Conservation (phyloP, 176 grass and related monocot species). For the Luzula sylvatica region DNA sequence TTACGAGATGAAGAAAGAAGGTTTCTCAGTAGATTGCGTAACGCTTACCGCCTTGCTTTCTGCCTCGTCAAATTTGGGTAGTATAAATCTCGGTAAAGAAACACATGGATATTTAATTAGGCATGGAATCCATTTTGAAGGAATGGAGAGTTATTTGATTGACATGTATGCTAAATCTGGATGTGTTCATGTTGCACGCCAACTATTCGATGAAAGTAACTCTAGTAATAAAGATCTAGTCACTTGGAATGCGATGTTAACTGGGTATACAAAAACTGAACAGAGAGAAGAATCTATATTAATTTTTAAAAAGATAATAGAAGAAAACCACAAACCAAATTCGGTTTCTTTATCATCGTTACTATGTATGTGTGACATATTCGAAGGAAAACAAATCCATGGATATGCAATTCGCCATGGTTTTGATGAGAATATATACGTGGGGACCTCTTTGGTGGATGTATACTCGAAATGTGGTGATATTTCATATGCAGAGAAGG, state of each 20-base stretch:
- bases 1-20: conserved; percentile 75
- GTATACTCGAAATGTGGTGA: conserved; percentile 80
- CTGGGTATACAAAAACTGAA: conserved; percentile 53
- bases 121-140: conserved; percentile 48
- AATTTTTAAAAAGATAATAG: conserved; percentile 52
- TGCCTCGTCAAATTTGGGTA: conserved; percentile 66
- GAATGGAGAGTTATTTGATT: conserved; percentile 88
- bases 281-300: conserved; percentile 43
- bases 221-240: conserved; percentile 46
- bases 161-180: conserved; percentile 94
- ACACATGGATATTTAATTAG: conserved; percentile 70
- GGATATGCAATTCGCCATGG: conserved; percentile 41
- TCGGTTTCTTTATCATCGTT: conserved; percentile 65
- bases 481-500: conserved; percentile 51
- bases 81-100: conserved; percentile 61
- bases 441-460: conserved; percentile 68
- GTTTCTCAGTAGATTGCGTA: conserved; percentile 52
- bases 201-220: conserved; percentile 43
- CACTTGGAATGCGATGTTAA: conserved; percentile 96
- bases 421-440: conserved; percentile 57
- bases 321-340: conserved; percentile 51
- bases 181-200: conserved; percentile 46
- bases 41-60: conserved; percentile 66
- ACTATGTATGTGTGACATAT: conserved; percentile 51
- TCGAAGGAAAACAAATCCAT: conserved; percentile 78